Percentiles rank a stretch among this genome's conserved stretches.
These are phyloP conservation scores for Globisporangium apiculatum DNA, from an alignment of 352 stramenopile genomes.

Conservation along the genomic window DNA sequence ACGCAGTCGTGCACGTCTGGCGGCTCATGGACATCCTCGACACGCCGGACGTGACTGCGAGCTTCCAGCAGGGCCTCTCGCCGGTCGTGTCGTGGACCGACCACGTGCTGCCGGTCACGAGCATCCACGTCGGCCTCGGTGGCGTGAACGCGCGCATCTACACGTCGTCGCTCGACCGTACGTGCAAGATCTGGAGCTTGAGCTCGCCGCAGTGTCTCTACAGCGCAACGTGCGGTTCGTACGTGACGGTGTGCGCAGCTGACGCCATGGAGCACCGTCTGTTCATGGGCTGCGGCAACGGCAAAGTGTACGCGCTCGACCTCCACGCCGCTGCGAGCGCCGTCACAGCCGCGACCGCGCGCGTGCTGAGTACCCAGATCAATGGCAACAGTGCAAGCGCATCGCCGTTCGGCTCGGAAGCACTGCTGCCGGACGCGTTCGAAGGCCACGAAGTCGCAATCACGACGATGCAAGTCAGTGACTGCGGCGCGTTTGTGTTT, in stretches of 20 bases:
- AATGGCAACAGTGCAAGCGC: conserved; percentile 3
- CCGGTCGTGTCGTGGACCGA: conserved; percentile 70
- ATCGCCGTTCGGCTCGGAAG: conserved; percentile 32
- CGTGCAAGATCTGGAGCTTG: conserved; percentile 71
- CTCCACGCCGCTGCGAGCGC: conserved; percentile 50
- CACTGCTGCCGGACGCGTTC: conserved; percentile 45
- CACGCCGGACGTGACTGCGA: conserved; percentile 41
- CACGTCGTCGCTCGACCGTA: conserved; percentile 69
- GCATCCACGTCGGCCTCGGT: conserved; percentile 55
- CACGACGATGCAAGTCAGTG: conserved; percentile 46
- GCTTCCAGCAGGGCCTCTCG: conserved; percentile 47
- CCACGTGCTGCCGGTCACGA: conserved; percentile 68
- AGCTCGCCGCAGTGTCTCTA: conserved; percentile 47
- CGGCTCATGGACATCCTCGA: conserved; percentile 64
- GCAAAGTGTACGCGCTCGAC: conserved; percentile 64
- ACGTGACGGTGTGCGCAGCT: conserved; percentile 47
- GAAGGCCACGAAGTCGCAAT: conserved; percentile 59
- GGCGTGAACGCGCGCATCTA: conserved; percentile 67
- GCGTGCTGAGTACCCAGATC: conserved; percentile 24
- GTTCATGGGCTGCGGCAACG: conserved; percentile 66
- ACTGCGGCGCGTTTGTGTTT: conserved; percentile 47
- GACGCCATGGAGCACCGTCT: conserved; percentile 64
- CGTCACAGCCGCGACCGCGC: conserved; percentile 43
- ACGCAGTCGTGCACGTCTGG: conserved; percentile 81
- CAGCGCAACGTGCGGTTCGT: conserved; percentile 63